These are phyloP conservation scores for Aspergillus hortae DNA, from an alignment of 2,329 filamentous ascomycete genomes.

Conservation along the genomic window DNA sequence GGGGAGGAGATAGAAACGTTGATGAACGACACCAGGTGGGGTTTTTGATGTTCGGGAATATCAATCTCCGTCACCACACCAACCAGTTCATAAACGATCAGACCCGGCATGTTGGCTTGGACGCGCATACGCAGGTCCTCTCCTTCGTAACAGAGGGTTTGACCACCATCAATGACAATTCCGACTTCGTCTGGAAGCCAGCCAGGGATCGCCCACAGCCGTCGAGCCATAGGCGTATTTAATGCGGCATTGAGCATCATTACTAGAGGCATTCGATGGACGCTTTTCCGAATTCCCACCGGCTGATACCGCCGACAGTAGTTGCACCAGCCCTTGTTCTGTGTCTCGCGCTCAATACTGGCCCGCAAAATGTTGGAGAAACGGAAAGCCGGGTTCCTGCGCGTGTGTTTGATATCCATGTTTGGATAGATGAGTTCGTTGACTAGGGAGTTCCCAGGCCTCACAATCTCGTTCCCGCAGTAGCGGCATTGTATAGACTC, in stretches of 20 bases:
- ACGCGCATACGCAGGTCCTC: conserved; percentile 79
- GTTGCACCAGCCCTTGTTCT: conserved; percentile 88
- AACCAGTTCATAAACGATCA: conserved; percentile 86
- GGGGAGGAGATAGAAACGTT: conserved; percentile 61
- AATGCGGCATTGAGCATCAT: conserved; percentile 80
- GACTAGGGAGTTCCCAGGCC: conserved; percentile 73
- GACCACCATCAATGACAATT: conserved; percentile 82
- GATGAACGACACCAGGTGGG: conserved; percentile 86
- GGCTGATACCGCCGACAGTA: conserved; percentile 88
- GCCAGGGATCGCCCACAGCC: conserved; percentile 78
- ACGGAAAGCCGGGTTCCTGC: conserved; percentile 48
- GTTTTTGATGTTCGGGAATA: conserved; percentile 76
- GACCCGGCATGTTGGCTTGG: conserved; percentile 72
- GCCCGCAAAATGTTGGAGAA: conserved; percentile 93
- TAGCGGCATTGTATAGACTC: conserved; percentile 73
- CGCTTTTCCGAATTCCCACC: conserved; percentile 77
- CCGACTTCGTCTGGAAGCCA: conserved; percentile 95
- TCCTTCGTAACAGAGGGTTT: conserved; percentile 92
- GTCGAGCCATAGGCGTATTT: conserved; percentile 65
- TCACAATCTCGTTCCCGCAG: conserved; percentile 80
- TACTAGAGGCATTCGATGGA: conserved; percentile 78
- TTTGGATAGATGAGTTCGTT: conserved; percentile 81
- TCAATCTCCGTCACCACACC: conserved; percentile 90
- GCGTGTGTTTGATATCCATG: conserved; percentile 49
- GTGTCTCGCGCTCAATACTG: conserved; percentile 84